Conservation (phyloP, 768 basidiomycete species). For the Amanita jacksonii region DNA sequence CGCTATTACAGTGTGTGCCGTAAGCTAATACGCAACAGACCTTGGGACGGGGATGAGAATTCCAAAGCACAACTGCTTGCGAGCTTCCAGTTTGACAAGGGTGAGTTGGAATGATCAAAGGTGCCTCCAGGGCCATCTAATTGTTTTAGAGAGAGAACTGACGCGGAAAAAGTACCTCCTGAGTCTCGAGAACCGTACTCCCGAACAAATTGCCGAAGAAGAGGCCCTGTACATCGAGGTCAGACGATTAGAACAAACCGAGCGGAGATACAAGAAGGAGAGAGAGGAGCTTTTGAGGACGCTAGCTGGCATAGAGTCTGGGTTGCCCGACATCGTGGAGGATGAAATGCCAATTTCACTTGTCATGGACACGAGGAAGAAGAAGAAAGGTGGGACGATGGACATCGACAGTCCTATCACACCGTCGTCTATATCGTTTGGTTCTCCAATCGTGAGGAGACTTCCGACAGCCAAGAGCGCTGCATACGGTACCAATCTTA, state of each 20-base stretch:
- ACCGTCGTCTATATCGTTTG: slow-evolving; percentile 26
- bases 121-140: background rate
- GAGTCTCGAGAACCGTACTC: slow-evolving; percentile 82
- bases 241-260: slow-evolving; percentile 91
- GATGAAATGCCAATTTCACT: slow-evolving; percentile 51
- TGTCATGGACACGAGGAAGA: slow-evolving; percentile 46
- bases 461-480: slow-evolving; percentile 45
- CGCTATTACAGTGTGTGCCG: slow-evolving; percentile 90
- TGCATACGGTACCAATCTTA: slow-evolving; percentile 39
- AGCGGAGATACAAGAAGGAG: slow-evolving; percentile 79
- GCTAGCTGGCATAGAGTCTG: slow-evolving; percentile 80
- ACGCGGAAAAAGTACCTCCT: slow-evolving; percentile 82
- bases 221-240: slow-evolving; percentile 90
- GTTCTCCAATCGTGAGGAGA: slow-evolving; percentile 27
- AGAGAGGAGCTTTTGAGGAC: slow-evolving; percentile 81
- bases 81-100: slow-evolving; percentile 83
- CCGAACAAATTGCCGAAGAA: slow-evolving; percentile 88
- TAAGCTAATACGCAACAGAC: slow-evolving; percentile 74
- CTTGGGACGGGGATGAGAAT: slow-evolving; percentile 77
- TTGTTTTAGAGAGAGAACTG: slow-evolving; percentile 63
- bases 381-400: slow-evolving; percentile 37
- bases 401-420: slow-evolving; percentile 43
- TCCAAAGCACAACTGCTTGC: slow-evolving; percentile 57
- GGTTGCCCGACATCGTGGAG: slow-evolving; percentile 63
- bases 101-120: slow-evolving; percentile 24